Base-by-base conservation (phyloP, 2,329 filamentous ascomycete genomes). In the Fusarium sp. region DNA sequence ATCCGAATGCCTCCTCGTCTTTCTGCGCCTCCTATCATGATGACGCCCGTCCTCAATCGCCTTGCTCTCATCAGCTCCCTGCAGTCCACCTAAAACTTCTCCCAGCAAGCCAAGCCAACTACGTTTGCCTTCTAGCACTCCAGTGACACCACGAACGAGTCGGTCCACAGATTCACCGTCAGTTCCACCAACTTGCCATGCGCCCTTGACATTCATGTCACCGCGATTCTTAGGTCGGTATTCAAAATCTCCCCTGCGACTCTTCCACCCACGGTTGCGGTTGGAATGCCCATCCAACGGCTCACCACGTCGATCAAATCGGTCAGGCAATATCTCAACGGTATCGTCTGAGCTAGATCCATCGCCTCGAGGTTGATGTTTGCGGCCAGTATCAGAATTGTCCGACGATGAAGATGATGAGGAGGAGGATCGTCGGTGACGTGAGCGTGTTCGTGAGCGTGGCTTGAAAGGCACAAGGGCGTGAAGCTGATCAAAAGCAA, bases 121-220 rank as follows among this genome's bases (percentile, higher is more conserved):
- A 29, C 73, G 66, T 56, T 74, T 79, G 0, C 81, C 81, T 33
- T 79, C 80, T 14, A 83, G 71, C 45, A 78, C 78, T 22, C 74
- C 76, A 42, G 78, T 79, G 4, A 82, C 70, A 38, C 73, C 71
- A 52, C 72, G 76, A 33, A 79, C 78, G 8, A 81, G 60, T 20
- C 74, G 76, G 35, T 87, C 85, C 5, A 87, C 83, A 29, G 80
- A 78, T 59, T 84, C 82, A 1, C 75, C 74, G 27, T 88, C 85
- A 0, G 85, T 86, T 7, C 86, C 85, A 3, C 79, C 82, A 0
- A 88, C 80, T 27, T 84, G 82, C 87, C 87, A 88, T 16, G 82
- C 80, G 0, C 86, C 86, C 0, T 74, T 79, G 18, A 86, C 76
- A 14, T 84, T 77, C 78, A 79, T 82, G 9, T 82, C 84, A 3